Percentiles rank a stretch among this genome's conserved stretches.
Evolutionary conservation across 2,329 filamentous ascomycete species (phyloP).

Genomic region (Monilinia fructicola): DNA sequence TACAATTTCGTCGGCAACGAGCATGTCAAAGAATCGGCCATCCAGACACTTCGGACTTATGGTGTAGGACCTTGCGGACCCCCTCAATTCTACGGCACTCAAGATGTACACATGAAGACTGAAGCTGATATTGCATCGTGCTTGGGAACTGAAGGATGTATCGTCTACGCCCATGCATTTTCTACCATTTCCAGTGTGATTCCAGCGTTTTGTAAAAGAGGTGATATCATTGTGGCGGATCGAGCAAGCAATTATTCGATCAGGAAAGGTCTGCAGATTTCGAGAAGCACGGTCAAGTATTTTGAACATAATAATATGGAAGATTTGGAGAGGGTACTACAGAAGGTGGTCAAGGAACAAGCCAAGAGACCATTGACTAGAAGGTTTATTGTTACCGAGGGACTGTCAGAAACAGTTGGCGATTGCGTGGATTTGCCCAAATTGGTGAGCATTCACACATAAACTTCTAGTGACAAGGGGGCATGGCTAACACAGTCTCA

Average conservation of each 20-base stretch:
- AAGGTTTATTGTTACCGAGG: conserved; percentile 94
- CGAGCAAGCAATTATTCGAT: conserved; percentile 91
- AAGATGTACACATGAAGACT: conserved; percentile 97
- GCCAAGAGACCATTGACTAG: conserved; percentile 79
- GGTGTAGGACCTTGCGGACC: conserved; percentile 96
- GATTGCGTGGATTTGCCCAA: conserved; percentile 83
- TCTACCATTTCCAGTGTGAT: conserved; percentile 97
- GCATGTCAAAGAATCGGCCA: conserved; percentile 88
- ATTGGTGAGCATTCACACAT: conserved; percentile 56
- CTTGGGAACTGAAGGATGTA: conserved; percentile 82
- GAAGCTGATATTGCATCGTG: conserved; percentile 91
- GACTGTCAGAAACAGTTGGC: conserved; percentile 85
- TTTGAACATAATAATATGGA: conserved; percentile 96
- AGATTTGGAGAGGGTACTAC: conserved; percentile 82
- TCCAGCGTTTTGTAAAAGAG: conserved; percentile 93
- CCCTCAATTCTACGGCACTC: conserved; percentile 96
- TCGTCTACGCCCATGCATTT: conserved; percentile 94
- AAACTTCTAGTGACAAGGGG: neutral
- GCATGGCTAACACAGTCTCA: conserved; percentile 40
- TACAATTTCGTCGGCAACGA: conserved; percentile 97
- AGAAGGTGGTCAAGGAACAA: conserved; percentile 84
- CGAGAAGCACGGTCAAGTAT: conserved; percentile 86
- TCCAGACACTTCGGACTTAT: conserved; percentile 90
- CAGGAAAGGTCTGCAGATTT: conserved; percentile 90
- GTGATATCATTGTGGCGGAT: conserved; percentile 95